These are phyloP conservation scores for Colletotrichum eremochloae DNA, from an alignment of 2,329 filamentous ascomycete genomes.

Conservation along the genomic window DNA sequence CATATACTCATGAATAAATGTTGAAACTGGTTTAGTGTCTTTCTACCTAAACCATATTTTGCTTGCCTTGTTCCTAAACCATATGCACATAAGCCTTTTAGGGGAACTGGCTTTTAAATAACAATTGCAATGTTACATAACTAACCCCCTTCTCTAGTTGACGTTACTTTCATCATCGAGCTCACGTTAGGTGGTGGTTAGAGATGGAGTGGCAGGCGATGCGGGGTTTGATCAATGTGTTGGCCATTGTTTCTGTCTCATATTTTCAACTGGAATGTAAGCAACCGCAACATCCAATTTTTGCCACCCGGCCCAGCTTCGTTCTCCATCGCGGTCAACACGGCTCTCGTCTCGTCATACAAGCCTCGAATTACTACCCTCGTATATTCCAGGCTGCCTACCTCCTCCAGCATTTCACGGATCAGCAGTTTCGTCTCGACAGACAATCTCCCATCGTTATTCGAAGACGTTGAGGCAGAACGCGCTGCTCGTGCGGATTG, in stretches of 20 bases:
- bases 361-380: neutral
- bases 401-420: neutral
- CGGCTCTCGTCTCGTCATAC: constrained; percentile 10
- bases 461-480: neutral
- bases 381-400: neutral
- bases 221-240: too few species aligned
- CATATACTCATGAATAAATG: too few species aligned
- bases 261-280: constrained; percentile 20
- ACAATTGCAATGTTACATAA: too few species aligned
- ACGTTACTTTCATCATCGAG: too few species aligned
- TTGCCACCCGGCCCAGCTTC: constrained; percentile 13
- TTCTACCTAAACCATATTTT: too few species aligned
- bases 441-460: neutral
- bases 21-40: too few species aligned
- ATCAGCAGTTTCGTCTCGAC: neutral
- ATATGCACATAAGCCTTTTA: too few species aligned
- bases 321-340: constrained; percentile 7
- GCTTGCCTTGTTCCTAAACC: too few species aligned
- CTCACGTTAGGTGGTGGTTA: too few species aligned
- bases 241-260: neutral
- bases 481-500: constrained; percentile 15
- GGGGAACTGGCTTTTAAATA: too few species aligned
- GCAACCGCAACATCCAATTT: constrained; percentile 24
- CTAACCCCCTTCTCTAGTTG: too few species aligned
- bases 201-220: too few species aligned